Percentiles rank a stretch among this genome's conserved stretches.
phyloP scores from a whole-genome alignment of 2,329 filamentous ascomycete genomes.

The Dothistroma pini region DNA sequence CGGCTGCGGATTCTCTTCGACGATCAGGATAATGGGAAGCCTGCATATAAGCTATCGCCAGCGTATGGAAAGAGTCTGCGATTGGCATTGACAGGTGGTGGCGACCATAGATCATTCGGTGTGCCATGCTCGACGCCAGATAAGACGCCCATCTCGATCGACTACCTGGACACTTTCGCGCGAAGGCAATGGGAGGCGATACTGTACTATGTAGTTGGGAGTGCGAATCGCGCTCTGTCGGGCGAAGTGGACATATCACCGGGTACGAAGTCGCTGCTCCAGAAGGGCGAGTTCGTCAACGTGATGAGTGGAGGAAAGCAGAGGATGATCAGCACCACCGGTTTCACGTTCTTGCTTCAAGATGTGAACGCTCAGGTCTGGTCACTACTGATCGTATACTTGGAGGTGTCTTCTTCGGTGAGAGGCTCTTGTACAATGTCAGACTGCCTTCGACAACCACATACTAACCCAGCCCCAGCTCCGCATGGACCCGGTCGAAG shows the following conservation, averaged over 20 bases:
- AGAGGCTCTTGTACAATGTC: not conserved
- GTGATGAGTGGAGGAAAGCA: slow-evolving; percentile 32
- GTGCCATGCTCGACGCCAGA: slow-evolving; percentile 68
- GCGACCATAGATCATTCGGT: slow-evolving; percentile 83
- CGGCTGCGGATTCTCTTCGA: slow-evolving; percentile 81
- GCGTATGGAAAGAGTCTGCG: slow-evolving; percentile 82
- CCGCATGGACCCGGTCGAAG: slow-evolving; percentile 83
- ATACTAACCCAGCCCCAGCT: slow-evolving; percentile 40
- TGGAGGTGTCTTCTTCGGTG: slow-evolving; percentile 64
- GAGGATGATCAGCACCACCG: slow-evolving; percentile 75
- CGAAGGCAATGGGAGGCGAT: slow-evolving; percentile 93
- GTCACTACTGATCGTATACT: slow-evolving; percentile 89
- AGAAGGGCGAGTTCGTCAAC: slow-evolving; percentile 77
- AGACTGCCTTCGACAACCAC: not conserved
- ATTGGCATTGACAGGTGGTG: slow-evolving; percentile 75
- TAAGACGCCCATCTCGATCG: slow-evolving; percentile 61
- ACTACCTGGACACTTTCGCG: slow-evolving; percentile 80
- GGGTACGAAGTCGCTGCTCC: slow-evolving; percentile 79
- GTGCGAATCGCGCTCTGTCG: slow-evolving; percentile 53
- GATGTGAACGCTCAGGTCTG: slow-evolving; percentile 97
- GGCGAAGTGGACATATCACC: slow-evolving; percentile 51
- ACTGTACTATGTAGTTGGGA: slow-evolving; percentile 88
- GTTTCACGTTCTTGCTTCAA: slow-evolving; percentile 91
- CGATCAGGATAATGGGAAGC: slow-evolving; percentile 56
- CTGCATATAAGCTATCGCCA: slow-evolving; percentile 71